phyloP scores from a whole-genome alignment of 2,329 filamentous ascomycete species.

The Gnomoniopsis smithogilvyi region DNA sequence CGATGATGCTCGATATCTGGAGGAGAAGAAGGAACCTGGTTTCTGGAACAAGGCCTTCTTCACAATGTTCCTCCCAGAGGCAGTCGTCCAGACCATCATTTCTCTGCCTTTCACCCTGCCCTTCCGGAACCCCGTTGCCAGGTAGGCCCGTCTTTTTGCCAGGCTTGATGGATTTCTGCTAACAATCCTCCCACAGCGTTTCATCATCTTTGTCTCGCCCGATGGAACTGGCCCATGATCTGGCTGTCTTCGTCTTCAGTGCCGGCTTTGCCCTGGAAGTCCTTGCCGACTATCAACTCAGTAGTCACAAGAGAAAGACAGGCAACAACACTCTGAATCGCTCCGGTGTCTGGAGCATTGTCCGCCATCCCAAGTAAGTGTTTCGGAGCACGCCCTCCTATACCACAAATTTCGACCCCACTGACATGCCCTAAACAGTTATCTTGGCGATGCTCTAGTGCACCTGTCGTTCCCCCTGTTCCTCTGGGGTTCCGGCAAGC shows the following conservation, averaged over 20 bases:
- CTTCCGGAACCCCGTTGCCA: conserved; percentile 40
- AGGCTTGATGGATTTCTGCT: conserved; percentile 6
- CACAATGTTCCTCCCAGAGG: conserved; percentile 54
- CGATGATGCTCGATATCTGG: conserved; percentile 55
- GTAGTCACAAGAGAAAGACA: conserved; percentile 43
- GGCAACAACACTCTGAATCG: conserved; percentile 39
- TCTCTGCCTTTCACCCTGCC: conserved; percentile 54
- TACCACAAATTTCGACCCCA: too few relatives aligned
- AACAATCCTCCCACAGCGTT: conserved; percentile 5
- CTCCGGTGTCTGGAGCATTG: conserved; percentile 60
- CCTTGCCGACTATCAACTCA: conserved; percentile 55
- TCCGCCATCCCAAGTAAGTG: conserved; percentile 59
- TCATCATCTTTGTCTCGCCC: conserved; percentile 12
- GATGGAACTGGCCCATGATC: conserved; percentile 24
- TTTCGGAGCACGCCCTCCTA: too few relatives aligned
- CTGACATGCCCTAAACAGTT: conserved; percentile 35
- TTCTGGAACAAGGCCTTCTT: conserved; percentile 58
- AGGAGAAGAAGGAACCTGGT: conserved; percentile 42
- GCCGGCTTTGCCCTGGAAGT: conserved; percentile 54
- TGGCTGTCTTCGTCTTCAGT: conserved; percentile 53
- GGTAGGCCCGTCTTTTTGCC: conserved; percentile 33
- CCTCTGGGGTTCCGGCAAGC: conserved; percentile 51
- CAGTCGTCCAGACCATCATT: conserved; percentile 53
- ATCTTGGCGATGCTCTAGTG: conserved; percentile 57
- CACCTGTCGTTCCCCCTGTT: conserved; percentile 58